Evolutionary conservation across 345 rosid species (phyloP), one percentile per base, ranked within the genome.

Genomic region (Atalantia buxifolia): DNA sequence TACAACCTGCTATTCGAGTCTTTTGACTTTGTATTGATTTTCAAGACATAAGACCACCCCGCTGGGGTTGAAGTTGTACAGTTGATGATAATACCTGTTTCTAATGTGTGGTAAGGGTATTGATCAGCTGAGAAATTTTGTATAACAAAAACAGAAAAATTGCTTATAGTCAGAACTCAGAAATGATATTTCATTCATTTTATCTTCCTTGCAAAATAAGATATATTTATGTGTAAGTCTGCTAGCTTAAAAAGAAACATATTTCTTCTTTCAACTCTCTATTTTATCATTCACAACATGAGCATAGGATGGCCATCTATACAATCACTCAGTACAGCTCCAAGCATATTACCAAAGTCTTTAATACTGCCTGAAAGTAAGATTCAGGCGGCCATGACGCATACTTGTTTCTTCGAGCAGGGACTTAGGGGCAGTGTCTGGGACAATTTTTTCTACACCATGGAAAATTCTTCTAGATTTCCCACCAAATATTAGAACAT

Each of bases 301-400:
- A 66, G 9, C 22, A 64, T 48, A 71, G 1, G 40, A 9, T 12
- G 21, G 13, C 8, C 24, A 65, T 31, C 60, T 30, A 7, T 45
- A 63, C 33, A 55, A 71, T 70, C 66, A 30, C 61, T 70, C 50
- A 25, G 59, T 18, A 72, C 73, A 61, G 74, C 55, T 50, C 35
- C 73, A 64, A 60, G 75, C 18, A 69, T 10, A 61, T 53, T 61
- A 36, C 61, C 35, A 56, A 31, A 72, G 60, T 63, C 61, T 79
- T 87, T 80, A 94, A 64, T 92, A 93, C 90, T 90, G 71, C 78
- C 98, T 87, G 81, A 94, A 94, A 77, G 99, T 96, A 76, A 96
- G 84, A 85, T 93, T 95, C 55, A 96, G 83, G 77, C 95, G 94
- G 66, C 97, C 99, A 5, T 78, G 72, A 25, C 79, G 81, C 42